Conservation (phyloP, 2,329 filamentous ascomycete genomes). For the Curvularia lunata region DNA sequence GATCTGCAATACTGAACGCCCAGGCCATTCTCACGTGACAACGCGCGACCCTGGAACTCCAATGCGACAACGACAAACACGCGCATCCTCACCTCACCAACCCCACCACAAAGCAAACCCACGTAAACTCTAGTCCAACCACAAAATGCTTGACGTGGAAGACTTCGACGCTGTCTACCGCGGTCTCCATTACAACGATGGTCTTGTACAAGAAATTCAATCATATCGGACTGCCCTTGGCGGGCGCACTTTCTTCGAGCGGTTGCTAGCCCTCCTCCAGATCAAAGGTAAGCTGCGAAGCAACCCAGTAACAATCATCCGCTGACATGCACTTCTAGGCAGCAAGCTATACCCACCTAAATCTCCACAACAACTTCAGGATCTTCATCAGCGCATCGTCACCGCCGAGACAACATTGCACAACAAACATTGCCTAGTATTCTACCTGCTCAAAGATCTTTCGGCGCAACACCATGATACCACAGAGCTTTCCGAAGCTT, state of each 20-base stretch:
- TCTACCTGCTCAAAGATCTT: slow-evolving; percentile 82
- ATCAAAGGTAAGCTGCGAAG: slow-evolving; percentile 65
- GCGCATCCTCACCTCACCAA: slow-evolving; percentile 11
- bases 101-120: slow-evolving; percentile 16
- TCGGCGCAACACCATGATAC: slow-evolving; percentile 57
- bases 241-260: slow-evolving; percentile 79
- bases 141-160: slow-evolving; percentile 66
- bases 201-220: slow-evolving; percentile 64
- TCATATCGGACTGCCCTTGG: slow-evolving; percentile 70
- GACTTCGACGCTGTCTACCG: slow-evolving; percentile 73
- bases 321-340: slow-evolving; percentile 44
- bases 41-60: slow-evolving; percentile 15
- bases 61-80: slow-evolving; percentile 21
- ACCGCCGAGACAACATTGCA: slow-evolving; percentile 69
- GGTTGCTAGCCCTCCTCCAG: slow-evolving; percentile 72
- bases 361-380: slow-evolving; percentile 69
- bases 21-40: slow-evolving; percentile 20
- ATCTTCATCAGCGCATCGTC: slow-evolving; percentile 73
- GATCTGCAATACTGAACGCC: not conserved
- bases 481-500: slow-evolving; percentile 61
- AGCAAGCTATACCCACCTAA: slow-evolving; percentile 77
- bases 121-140: slow-evolving; percentile 2
- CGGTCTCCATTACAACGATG: slow-evolving; percentile 33
- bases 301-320: not conserved
- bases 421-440: slow-evolving; percentile 82